Base-by-base conservation (phyloP, 768 basidiomycete genomes). In the Boletales sp. region DNA sequence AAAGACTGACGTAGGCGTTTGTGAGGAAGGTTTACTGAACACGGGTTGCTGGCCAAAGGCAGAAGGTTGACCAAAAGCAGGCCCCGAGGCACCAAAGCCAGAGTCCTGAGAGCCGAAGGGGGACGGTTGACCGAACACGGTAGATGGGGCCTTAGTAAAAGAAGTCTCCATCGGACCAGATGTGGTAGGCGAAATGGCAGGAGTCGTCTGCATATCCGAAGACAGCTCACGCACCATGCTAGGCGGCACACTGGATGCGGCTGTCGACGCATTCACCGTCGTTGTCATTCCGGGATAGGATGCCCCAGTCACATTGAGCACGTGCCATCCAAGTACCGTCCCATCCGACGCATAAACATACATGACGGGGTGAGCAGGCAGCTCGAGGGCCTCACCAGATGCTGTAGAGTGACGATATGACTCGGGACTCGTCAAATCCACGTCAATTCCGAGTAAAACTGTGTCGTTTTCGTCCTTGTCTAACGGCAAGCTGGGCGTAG, bases 341-440 rank as follows among this genome's bases (percentile, higher is more conserved):
- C 89, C 89, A 59, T 92, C 89, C 47, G 83, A 88, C 11, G 87
- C 75, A 65, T 87, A 90, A 3, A 80, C 83, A 62, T 82, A 90
- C 66, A 90, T 68, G 48, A 89, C 72, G 0, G 89, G 89, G 12
- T 74, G 74, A 10, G 78, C 69, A 11, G 79, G 76, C 3, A 75
- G 52, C 12, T 72, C 72, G 7, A 69, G 58, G 13, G 63, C 64
- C 54, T 77, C 76, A 5, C 76, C 76, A 0, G 74, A 73, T 14
- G 71, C 59, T 11, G 66, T 69, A 11, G 69, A 69, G 46, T 71
- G 67, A 8, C 51, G 64, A 53, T 66, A 74, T 10, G 70, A 62
- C 37, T 72, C 69, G 9, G 64, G 54, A 50, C 76, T 76, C 14
- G 86, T 87, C 45, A 90, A 61, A 62, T 91, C 89, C 6, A 80